Conservation (phyloP, 345 rosid genomes). For the Linum tenue region DNA sequence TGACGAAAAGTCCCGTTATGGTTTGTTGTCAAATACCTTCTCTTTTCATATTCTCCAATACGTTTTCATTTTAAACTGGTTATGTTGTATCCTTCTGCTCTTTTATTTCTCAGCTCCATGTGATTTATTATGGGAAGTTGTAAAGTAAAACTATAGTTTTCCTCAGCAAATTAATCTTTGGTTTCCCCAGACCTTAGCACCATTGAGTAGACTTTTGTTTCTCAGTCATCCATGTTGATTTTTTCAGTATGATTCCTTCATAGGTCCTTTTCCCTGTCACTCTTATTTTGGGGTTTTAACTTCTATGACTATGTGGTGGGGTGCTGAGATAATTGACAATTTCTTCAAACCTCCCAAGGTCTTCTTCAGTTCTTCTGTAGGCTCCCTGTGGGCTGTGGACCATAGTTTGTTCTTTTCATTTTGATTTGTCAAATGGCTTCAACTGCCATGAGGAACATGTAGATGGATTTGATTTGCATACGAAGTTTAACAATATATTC, state of each 20-base stretch:
- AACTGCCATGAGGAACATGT: not conserved
- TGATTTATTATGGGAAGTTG: not conserved
- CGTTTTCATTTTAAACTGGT: not conserved
- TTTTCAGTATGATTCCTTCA: not conserved
- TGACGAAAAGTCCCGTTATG: conserved; percentile 94
- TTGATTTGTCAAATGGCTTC: not conserved
- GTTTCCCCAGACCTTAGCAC: not conserved
- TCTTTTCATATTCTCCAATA: not conserved
- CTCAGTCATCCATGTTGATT: not conserved
- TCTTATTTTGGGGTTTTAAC: not conserved
- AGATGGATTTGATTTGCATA: not conserved
- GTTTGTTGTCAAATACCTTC: conserved; percentile 36
- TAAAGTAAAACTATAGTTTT: not conserved
- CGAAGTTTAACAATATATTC: not conserved
- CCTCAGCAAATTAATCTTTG: not conserved
- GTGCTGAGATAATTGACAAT: not conserved
- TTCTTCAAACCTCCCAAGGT: not conserved
- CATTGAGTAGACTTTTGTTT: not conserved
- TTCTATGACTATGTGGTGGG: not conserved
- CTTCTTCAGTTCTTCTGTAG: not conserved
- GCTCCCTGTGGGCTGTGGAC: not conserved
- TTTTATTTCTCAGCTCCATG: too few relatives aligned
- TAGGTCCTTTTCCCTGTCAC: not conserved
- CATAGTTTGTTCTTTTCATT: not conserved
- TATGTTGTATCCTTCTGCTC: not conserved